phyloP scores from a whole-genome alignment of 2,329 filamentous ascomycete genomes.

The Tetracladium maxilliforme region DNA sequence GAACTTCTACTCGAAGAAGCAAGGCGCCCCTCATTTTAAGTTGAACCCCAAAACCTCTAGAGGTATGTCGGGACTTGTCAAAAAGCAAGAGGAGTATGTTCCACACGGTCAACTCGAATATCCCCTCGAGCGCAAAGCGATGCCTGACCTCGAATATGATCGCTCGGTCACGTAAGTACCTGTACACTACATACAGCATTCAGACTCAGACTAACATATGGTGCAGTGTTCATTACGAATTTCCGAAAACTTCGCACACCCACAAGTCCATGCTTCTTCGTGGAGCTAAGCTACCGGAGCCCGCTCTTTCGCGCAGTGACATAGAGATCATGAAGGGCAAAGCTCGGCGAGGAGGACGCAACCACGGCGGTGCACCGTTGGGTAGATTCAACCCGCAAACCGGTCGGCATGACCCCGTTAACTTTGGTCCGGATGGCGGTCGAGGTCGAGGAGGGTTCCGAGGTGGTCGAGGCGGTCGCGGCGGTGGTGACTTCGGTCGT shows the following conservation, averaged over 20 bases:
- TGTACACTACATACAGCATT: neutral
- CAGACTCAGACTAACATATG: conserved; percentile 8
- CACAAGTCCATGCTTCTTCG: conserved; percentile 94
- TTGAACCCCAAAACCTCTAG: conserved; percentile 63
- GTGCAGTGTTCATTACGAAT: conserved; percentile 66
- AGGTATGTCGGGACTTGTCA: conserved; percentile 65
- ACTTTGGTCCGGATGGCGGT: conserved; percentile 25
- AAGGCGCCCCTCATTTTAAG: conserved; percentile 48
- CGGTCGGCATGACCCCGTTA: conserved; percentile 32
- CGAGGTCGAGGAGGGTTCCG: conserved; percentile 1
- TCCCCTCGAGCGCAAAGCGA: conserved; percentile 54
- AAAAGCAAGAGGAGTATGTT: conserved; percentile 71
- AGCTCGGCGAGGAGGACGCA: conserved; percentile 49
- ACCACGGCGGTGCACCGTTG: conserved; percentile 53
- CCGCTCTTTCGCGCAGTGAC: conserved; percentile 62
- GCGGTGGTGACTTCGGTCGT: conserved; percentile 2
- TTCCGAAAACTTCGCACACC: conserved; percentile 54
- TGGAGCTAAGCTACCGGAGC: conserved; percentile 58
- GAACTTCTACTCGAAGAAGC: conserved; percentile 87
- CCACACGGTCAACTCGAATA: conserved; percentile 72
- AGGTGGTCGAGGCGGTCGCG: neutral
- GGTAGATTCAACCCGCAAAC: conserved; percentile 28
- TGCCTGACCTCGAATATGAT: conserved; percentile 73
- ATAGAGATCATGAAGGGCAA: conserved; percentile 58
- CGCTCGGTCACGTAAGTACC: conserved; percentile 62